Evolutionary conservation across 805 yeast genomes (phyloP).

Genomic region (Teunomyces panamensis): DNA sequence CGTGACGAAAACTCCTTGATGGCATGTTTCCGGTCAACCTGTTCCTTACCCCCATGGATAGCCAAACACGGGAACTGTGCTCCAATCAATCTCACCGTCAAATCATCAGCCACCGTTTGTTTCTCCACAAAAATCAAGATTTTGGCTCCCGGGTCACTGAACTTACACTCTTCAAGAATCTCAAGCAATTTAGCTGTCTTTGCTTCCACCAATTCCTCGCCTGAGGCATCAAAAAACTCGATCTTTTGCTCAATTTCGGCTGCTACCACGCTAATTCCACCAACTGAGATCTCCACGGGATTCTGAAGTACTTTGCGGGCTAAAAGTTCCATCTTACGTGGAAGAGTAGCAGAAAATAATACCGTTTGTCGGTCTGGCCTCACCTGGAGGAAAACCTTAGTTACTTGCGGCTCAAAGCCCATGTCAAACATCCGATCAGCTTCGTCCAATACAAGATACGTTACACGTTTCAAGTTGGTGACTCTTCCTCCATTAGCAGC

Average conservation of each 20-base stretch:
- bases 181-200: conserved; percentile 58
- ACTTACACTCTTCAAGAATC: conserved; percentile 48
- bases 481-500: conserved; percentile 81
- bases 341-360: conserved; percentile 92
- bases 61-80: conserved; percentile 60
- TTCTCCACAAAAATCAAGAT: conserved; percentile 82
- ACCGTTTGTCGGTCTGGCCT: conserved; percentile 89
- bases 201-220: conserved; percentile 16
- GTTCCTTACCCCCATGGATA: conserved; percentile 92
- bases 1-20: conserved; percentile 60
- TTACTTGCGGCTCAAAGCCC: conserved; percentile 96
- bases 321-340: conserved; percentile 69
- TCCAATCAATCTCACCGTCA: conserved; percentile 51
- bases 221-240: conserved; percentile 51
- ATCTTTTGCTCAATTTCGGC: conserved; percentile 74
- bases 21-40: conserved; percentile 73
- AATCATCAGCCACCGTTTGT: conserved; percentile 78
- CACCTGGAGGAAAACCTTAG: conserved; percentile 68
- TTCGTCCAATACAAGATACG: conserved; percentile 89
- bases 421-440: conserved; percentile 96
- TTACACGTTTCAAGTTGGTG: conserved; percentile 61
- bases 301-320: conserved; percentile 61
- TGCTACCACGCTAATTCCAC: conserved; percentile 77
- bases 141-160: conserved; percentile 40
- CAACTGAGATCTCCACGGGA: conserved; percentile 78